A percentile compares a stretch with the other conserved stretches of the same genome.
These are phyloP conservation scores for Stephanodiscus triporus DNA, from an alignment of 108 stramenopile genomes.

Conservation along the genomic window DNA sequence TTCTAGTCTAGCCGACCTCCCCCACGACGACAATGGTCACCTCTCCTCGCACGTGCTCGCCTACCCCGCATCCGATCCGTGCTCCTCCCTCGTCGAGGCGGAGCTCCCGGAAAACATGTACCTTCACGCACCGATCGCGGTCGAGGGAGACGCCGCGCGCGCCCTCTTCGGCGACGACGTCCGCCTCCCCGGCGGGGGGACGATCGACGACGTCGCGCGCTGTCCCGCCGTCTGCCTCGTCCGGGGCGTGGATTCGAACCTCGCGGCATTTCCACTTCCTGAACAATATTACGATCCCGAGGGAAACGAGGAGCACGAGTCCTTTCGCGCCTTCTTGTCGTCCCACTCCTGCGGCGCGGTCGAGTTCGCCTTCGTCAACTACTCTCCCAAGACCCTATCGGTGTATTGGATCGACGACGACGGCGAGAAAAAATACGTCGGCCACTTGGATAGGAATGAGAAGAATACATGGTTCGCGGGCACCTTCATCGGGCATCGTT, in stretches of 20 bases:
- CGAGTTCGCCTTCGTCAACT: constrained; percentile 69
- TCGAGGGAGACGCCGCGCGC: constrained; percentile 37
- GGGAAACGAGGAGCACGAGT: constrained; percentile 37
- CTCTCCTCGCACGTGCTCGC: constrained; percentile 47
- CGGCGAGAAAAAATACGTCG: constrained; percentile 19
- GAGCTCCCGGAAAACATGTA: constrained; percentile 13
- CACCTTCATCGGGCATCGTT: constrained; percentile 63
- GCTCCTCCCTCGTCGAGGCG: constrained; percentile 21
- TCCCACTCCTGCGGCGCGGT: constrained; percentile 44
- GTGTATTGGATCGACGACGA: constrained; percentile 57
- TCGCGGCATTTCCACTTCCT: constrained; percentile 44
- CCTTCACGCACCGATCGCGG: constrained; percentile 26
- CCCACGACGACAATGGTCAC: constrained; percentile 51
- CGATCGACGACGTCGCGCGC: constrained; percentile 7
- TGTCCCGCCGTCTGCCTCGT: constrained; percentile 59
- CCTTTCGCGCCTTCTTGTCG: constrained; percentile 18
- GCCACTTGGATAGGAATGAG: constrained; percentile 54
- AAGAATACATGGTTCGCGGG: constrained; percentile 56
- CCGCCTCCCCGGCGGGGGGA: constrained; percentile 1
- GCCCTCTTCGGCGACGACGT: constrained; percentile 15
- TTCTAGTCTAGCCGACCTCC: constrained; percentile 33
- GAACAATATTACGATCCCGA: constrained; percentile 37
- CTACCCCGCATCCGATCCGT: constrained; percentile 45
- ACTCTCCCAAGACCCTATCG: constrained; percentile 37
- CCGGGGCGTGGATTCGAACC: constrained; percentile 39